A percentile compares a stretch with the other conserved stretches of the same genome.
Evolutionary conservation across 2,329 filamentous ascomycete genomes (phyloP).

Genomic region (Alternaria brassicicola): DNA sequence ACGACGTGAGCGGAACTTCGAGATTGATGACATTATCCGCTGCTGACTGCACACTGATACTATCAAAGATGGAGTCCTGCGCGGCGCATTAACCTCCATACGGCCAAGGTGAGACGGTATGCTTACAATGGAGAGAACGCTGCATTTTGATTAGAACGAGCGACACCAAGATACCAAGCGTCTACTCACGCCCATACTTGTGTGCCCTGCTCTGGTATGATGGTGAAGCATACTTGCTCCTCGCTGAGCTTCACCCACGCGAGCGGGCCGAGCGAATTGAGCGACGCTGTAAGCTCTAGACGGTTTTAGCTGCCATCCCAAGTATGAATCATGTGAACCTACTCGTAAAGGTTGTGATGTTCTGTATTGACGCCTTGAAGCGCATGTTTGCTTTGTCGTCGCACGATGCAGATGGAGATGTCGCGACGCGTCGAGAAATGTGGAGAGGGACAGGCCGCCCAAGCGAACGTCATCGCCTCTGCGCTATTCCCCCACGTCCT

Average conservation of each 20-base stretch:
- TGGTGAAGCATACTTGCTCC: conserved; percentile 87
- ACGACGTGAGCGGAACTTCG: conserved; percentile 84
- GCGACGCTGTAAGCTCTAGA: conserved; percentile 66
- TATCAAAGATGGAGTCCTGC: conserved; percentile 86
- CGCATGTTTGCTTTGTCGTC: conserved; percentile 50
- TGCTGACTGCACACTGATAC: conserved; percentile 86
- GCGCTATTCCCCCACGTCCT: background rate
- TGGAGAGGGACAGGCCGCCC: conserved; percentile 12
- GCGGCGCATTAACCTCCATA: conserved; percentile 19
- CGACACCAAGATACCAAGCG: conserved; percentile 16
- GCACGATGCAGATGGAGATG: conserved; percentile 20
- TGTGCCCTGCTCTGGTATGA: conserved; percentile 91
- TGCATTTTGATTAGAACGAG: conserved; percentile 33
- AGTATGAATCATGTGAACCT: conserved; percentile 27
- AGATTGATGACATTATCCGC: conserved; percentile 93
- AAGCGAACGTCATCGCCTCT: conserved; percentile 9
- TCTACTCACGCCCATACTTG: conserved; percentile 89
- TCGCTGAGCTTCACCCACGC: conserved; percentile 91
- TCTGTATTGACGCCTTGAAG: conserved; percentile 60
- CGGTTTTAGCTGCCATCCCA: conserved; percentile 1
- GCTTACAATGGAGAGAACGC: conserved; percentile 52
- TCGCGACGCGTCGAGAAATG: conserved; percentile 26
- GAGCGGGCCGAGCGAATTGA: conserved; percentile 75
- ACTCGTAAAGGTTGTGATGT: conserved; percentile 61
- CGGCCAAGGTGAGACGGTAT: conserved; percentile 25